These are phyloP conservation scores for Vigna unguiculata DNA, from an alignment of 306 rosid genomes.

Conservation along the genomic window DNA sequence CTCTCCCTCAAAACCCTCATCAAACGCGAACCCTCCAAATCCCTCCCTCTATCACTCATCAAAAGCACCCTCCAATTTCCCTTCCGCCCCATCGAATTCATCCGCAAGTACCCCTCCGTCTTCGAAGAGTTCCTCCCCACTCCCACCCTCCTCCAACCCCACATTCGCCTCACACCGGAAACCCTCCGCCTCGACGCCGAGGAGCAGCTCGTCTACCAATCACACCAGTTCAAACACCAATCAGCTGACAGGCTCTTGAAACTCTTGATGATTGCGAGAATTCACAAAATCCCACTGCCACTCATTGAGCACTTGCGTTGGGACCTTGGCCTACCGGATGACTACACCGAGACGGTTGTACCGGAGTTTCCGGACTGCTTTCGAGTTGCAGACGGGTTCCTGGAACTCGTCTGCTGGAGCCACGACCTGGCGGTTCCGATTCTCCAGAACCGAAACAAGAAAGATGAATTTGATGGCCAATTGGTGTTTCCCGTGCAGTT, in stretches of 20 bases:
- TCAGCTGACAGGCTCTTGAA: constrained; percentile 70
- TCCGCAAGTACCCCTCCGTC: constrained; percentile 72
- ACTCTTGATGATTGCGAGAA: constrained; percentile 72
- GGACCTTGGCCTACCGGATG: constrained; percentile 86
- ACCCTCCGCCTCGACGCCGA: constrained; percentile 62
- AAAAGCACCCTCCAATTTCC: constrained; percentile 61
- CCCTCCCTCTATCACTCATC: constrained; percentile 70
- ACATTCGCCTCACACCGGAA: constrained; percentile 59
- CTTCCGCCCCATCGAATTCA: constrained; percentile 69
- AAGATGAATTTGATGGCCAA: not conserved
- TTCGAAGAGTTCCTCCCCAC: constrained; percentile 67
- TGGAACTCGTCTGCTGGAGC: constrained; percentile 93
- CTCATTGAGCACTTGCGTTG: constrained; percentile 60
- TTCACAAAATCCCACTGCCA: constrained; percentile 57
- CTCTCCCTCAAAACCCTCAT: constrained; percentile 64
- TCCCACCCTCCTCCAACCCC: constrained; percentile 64
- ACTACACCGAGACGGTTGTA: constrained; percentile 49
- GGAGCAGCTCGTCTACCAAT: constrained; percentile 55
- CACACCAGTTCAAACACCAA: constrained; percentile 57
- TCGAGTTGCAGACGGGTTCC: constrained; percentile 42
- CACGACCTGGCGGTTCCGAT: constrained; percentile 64
- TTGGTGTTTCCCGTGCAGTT: constrained; percentile 63
- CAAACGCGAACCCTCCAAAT: constrained; percentile 74
- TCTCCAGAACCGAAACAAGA: constrained; percentile 54
- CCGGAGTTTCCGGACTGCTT: constrained; percentile 86